phyloP scores from a whole-genome alignment of 768 basidiomycete species.

The Boletus patriciae region DNA sequence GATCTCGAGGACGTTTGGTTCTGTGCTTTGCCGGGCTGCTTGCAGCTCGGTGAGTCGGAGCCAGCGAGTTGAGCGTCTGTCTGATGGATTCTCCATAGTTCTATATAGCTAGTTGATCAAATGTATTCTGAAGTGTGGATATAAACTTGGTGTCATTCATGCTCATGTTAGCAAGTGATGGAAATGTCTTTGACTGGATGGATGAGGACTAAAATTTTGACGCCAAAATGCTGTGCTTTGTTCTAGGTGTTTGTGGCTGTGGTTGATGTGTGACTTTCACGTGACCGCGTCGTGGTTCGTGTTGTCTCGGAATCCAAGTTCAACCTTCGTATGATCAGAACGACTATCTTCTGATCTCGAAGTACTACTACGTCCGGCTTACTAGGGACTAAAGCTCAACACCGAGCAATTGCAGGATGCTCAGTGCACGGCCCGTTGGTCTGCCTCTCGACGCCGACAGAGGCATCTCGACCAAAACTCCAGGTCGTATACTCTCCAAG shows the following conservation, averaged over 20 bases:
- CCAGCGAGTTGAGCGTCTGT: conserved; percentile 62
- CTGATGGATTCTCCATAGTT: conserved; percentile 49
- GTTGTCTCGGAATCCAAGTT: background rate
- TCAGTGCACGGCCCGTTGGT: conserved; percentile 24
- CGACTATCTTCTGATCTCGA: too few relatives aligned
- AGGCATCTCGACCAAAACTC: conserved; percentile 46
- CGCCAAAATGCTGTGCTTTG: too few relatives aligned
- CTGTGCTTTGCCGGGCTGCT: conserved; percentile 28
- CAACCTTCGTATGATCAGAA: too few relatives aligned
- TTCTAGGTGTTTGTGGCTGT: background rate
- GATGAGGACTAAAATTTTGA: too few relatives aligned
- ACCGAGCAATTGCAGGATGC: conserved; percentile 23
- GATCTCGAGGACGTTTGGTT: conserved; percentile 69
- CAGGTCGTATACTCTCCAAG: conserved; percentile 47
- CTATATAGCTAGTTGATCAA: too few relatives aligned
- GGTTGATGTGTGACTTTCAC: conserved; percentile 14
- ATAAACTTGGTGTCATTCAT: too few relatives aligned
- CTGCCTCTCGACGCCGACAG: conserved; percentile 31
- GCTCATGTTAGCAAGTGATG: too few relatives aligned
- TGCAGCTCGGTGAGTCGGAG: conserved; percentile 28
- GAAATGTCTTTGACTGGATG: too few relatives aligned
- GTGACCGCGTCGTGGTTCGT: conserved; percentile 31
- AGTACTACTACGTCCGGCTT: too few relatives aligned
- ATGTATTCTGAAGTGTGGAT: too few relatives aligned
- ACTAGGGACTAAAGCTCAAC: background rate